Evolutionary conservation across 495 filamentous ascomycete species (phyloP).

Genomic region (Penicillium coffeae): DNA sequence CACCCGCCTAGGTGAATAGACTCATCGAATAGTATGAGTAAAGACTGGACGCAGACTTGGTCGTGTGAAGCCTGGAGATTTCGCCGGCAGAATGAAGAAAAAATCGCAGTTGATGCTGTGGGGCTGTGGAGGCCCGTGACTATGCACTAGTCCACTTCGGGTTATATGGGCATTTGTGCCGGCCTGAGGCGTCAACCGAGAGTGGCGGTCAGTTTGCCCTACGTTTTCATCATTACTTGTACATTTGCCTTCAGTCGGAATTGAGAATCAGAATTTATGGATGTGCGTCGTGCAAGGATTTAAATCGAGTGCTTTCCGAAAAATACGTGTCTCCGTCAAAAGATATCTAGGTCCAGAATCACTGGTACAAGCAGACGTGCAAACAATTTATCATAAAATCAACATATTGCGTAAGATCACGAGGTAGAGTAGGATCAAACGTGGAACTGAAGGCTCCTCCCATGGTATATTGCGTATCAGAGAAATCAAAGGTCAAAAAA

Average conservation of each 20-base stretch:
- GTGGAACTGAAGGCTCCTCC: slow-evolving; percentile 20
- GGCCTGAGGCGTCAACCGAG: slow-evolving; percentile 5
- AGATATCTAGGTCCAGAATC: neutral
- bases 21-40: slow-evolving; percentile 4
- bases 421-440: neutral
- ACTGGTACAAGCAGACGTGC: neutral
- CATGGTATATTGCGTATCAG: slow-evolving; percentile 27
- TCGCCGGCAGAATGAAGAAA: slow-evolving; percentile 1
- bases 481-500: slow-evolving; percentile 10
- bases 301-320: too few species aligned
- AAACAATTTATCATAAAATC: neutral
- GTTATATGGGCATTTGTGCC: slow-evolving; percentile 12
- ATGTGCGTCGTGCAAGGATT: too few species aligned
- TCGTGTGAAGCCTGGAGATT: slow-evolving; percentile 6
- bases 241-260: too few species aligned
- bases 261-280: too few species aligned
- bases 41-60: slow-evolving; percentile 23
- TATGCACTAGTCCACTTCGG: slow-evolving; percentile 10
- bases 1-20: slow-evolving; percentile 15
- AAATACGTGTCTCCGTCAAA: too few species aligned
- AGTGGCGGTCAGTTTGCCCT: too few species aligned
- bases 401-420: neutral
- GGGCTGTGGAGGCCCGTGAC: slow-evolving; percentile 26
- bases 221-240: too few species aligned
- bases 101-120: slow-evolving; percentile 12